Percentiles rank a stretch among this genome's conserved stretches.
These are phyloP conservation scores for Tausonia pullulans DNA, from an alignment of 1,284 basidiomycete genomes.

Conservation along the genomic window DNA sequence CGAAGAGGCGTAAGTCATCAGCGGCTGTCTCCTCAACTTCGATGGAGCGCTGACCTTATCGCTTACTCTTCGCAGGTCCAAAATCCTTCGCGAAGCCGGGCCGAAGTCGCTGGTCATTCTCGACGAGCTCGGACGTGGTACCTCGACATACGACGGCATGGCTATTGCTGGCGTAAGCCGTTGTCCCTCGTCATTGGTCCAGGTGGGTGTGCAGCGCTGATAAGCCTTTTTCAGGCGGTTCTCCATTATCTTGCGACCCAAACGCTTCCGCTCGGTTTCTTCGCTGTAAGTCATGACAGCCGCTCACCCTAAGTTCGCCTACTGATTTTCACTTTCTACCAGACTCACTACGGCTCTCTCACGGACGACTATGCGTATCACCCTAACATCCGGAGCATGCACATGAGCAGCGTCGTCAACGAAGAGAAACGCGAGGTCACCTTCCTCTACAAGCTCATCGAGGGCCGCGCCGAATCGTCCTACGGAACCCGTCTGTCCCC, in stretches of 20 bases:
- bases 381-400: conserved; percentile 83
- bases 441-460: conserved; percentile 85
- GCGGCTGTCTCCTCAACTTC: not conserved
- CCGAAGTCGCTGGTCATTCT: conserved; percentile 84
- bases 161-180: conserved; percentile 34
- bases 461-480: conserved; percentile 77
- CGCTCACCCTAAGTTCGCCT: not conserved
- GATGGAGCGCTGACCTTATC: not conserved
- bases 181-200: not conserved
- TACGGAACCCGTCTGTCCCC: conserved; percentile 58
- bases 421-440: conserved; percentile 77
- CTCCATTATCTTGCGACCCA: conserved; percentile 83
- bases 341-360: conserved; percentile 37
- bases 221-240: conserved; percentile 49
- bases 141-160: conserved; percentile 65
- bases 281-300: conserved; percentile 31
- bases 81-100: conserved; percentile 80
- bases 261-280: conserved; percentile 60
- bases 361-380: conserved; percentile 54
- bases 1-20: conserved; percentile 63
- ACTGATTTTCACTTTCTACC: conserved; percentile 5
- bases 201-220: too few relatives aligned
- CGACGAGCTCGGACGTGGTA: conserved; percentile 77
- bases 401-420: conserved; percentile 87
- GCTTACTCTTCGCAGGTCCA: conserved; percentile 47